Evolutionary conservation across 768 basidiomycete species (phyloP), one percentile per base, ranked within the genome.

Genomic region (Leccinum rimulosum): DNA sequence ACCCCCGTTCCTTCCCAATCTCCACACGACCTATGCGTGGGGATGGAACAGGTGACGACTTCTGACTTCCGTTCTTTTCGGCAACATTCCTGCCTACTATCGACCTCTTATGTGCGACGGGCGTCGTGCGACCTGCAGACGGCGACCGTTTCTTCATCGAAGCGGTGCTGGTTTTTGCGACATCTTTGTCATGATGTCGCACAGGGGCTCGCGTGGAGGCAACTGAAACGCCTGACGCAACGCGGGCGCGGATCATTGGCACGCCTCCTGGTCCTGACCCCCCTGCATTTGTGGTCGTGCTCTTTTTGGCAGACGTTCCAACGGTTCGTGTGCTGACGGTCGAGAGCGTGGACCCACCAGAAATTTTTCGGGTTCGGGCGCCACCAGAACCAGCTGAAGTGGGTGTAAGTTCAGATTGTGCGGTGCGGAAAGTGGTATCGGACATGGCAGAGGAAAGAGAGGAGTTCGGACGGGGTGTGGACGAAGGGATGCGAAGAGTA

Each of bases 1-100:
- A 64, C 25, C 75, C 77, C 56, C 80, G 83, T 19, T 54, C 68
- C 57, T 52, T 67, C 22, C 50, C 71, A 0, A 62, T 59, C n/a
- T 66, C 68, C 14, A 53, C 25, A n/a, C 61, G 62, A 51, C 57
- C 57, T 6, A 57, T 55, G n/a, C 60, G 67, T 4, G 67, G 64
- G 8, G 69, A 64, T 6, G 64, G 66, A 0, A 15, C 8, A 2
- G 66, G 54, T 12, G 64, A 61, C 0, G 66, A 35, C 43, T 60
- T 69, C 30, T 60, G 43, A 52, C 48, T 22, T 40, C 57, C 62
- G n/a, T 56, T 68, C 52, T 56, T 66, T 51, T 65, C 59, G 25
- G 28, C 22, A 30, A 54, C 48, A 45, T 54, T 61, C 38, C 50
- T 64, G 38, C 66, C 65, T 19, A 19, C 43, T 28, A 61, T 11